Conservation (phyloP, 441 rosid species). For the Sinapis alba region DNA sequence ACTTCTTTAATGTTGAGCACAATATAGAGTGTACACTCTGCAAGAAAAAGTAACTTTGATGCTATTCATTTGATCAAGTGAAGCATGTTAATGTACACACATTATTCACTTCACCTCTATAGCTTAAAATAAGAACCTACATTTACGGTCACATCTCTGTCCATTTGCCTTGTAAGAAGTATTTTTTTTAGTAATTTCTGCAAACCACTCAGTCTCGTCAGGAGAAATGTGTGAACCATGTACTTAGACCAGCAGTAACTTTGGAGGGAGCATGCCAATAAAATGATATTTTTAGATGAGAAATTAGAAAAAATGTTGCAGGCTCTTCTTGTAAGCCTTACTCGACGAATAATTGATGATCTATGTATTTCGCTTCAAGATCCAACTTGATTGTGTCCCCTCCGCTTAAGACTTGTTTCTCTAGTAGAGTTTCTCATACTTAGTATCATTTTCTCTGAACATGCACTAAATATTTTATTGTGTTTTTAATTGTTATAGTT, state of each 20-base stretch:
- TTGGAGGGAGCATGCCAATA: background rate
- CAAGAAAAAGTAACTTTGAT: background rate
- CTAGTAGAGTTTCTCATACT: conserved; percentile 60
- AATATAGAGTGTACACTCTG: background rate
- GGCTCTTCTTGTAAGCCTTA: background rate
- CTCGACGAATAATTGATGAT: background rate
- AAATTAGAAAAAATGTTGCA: background rate
- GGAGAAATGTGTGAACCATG: background rate
- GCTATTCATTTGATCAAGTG: background rate
- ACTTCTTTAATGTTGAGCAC: background rate
- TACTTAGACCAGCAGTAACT: background rate
- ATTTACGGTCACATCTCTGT: background rate
- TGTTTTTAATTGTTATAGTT: no score
- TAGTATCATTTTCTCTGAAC: conserved; percentile 72
- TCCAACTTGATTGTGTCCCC: conserved; percentile 65
- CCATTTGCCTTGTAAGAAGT: background rate
- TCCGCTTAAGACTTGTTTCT: conserved; percentile 46
- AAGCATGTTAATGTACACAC: background rate
- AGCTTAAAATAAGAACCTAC: background rate
- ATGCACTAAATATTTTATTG: conserved; percentile 54
- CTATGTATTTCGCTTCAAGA: conserved; percentile 68
- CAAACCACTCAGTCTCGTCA: background rate
- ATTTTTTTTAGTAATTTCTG: background rate
- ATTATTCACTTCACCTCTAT: background rate
- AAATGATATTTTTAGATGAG: background rate